Base-by-base conservation (phyloP, 2,329 filamentous ascomycete species). In the Pseudogymnoascus sp. region DNA sequence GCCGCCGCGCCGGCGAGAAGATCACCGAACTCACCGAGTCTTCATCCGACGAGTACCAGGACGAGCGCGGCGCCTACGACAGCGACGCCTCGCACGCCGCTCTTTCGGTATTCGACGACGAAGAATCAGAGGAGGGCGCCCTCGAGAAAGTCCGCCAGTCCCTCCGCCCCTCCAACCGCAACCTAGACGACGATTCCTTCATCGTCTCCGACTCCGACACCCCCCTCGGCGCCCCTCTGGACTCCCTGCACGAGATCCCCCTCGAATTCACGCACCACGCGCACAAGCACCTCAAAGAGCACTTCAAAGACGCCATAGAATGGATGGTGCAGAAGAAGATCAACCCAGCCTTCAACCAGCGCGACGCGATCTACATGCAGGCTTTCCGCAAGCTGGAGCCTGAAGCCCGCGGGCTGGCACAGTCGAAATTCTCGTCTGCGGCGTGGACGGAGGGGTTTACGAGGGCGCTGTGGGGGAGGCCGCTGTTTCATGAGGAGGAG, bases 321-420 rank as follows among this genome's bases (percentile, higher is more conserved):
- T 93, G 89, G 89, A 87, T 93, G 76, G 86, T 93, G 2, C 88
- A 91, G 70, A 89, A 89, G 71, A 87, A 88, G 68, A 80, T 95
- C 61, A 88, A 92, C 68, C 89, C 89, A 0, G 84, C 79, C 0
- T 93, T 92, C 69, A 76, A 82, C 10, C 80, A 81, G 17, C 76
- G 82, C 4, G 84, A 90, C 65, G 78, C 83, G 7, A 77, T 91
- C 11, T 95, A 91, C 73, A 70, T 76, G 11, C 78, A 89, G 26
- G 86, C 89, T 0, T 92, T 91, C 78, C 77, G 77, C 60, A 91
- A 90, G 70, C 78, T 93, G 0, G 83, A 90, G 67, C 84, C 89
- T 67, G 88, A 92, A 71, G 84, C 90, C 13, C 79, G 78, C 40
- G 87, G 85, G 0, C 81, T 90, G 2, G 85, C 87, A 0, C 82